These are phyloP conservation scores for Pisolithus tinctorius DNA, from an alignment of 768 basidiomycete species.

Conservation along the genomic window DNA sequence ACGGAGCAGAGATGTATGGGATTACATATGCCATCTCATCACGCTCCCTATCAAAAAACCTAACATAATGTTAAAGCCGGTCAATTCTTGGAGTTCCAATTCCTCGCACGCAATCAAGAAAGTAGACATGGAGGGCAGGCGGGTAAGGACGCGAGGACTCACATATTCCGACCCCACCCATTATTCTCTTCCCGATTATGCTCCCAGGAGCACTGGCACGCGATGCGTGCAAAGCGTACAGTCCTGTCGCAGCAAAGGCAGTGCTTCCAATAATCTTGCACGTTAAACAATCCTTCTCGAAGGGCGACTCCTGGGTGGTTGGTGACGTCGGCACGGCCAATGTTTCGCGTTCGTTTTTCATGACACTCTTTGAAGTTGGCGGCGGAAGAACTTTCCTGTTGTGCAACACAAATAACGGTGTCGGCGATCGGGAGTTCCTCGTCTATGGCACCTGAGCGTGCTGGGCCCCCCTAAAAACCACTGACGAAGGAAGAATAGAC, in stretches of 20 bases:
- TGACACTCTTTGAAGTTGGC: not conserved
- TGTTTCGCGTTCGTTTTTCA: not conserved
- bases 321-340: not conserved
- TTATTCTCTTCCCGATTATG: constrained; percentile 49
- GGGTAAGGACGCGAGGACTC: constrained; percentile 13
- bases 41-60: constrained; percentile 25
- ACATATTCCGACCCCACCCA: constrained; percentile 62
- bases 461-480: too few relatives aligned
- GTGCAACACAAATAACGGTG: not conserved
- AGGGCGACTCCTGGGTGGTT: too few relatives aligned
- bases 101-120: not conserved
- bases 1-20: not conserved
- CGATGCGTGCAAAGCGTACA: constrained; percentile 63
- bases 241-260: constrained; percentile 53
- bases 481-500: too few relatives aligned
- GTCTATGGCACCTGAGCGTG: too few relatives aligned
- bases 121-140: not conserved
- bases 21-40: constrained; percentile 22
- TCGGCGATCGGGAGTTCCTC: too few relatives aligned
- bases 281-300: constrained; percentile 49
- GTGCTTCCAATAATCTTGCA: constrained; percentile 65
- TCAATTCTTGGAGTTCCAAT: constrained; percentile 6
- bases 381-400: not conserved
- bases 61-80: not conserved
- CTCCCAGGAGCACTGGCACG: constrained; percentile 59